Evolutionary conservation across 305 asterid genomes (phyloP), one percentile per base, ranked within the genome.

Genomic region (Rubia peregrina): DNA sequence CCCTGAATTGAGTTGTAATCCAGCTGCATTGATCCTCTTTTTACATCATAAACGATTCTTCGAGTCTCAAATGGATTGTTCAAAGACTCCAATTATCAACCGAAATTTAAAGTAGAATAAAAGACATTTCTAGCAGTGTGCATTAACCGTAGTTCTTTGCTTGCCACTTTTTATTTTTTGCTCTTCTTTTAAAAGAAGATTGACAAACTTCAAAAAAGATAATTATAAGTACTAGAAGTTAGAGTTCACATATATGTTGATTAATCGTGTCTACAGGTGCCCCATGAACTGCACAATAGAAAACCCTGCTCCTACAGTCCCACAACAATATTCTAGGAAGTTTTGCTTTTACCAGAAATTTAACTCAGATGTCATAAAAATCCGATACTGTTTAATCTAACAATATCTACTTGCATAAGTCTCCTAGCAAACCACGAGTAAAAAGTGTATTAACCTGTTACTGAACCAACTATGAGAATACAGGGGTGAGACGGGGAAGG

Each of bases 401-500:
- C 1, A n/a, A n/a, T n/a, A n/a, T n/a, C n/a, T n/a, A n/a, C n/a
- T 5, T 22, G 33, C 14, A 11, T 13, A 9, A 49, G n/a, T 33
- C 36, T 24, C 36, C 43, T 36, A 53, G 11, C 38, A 53, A 70
- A 24, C 68, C 36, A 70, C 12, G 33, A 55, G 38, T 14, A 38
- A 53, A 57, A 49, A 16, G 73, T 56, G 61, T 16, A 30, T 36
- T 53, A 30, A 19, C 26, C 42, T 56, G 46, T 24, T 9, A 56
- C 1, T 38, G n/a, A n/a, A 61, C 51, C 13, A 46, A 72, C 55
- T 6, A 63, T 16, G 13, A 63, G 17, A 44, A n/a, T 41, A 17
- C 7, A 40, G 14, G 30, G 36, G 22, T 67, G 40, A 62, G 65
- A 68, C 75, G 48, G 46, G 72, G 63, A 69, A 72, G 19, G 63